Evolutionary conservation across 257 asterid species (phyloP), one percentile per base, ranked within the genome.

Genomic region (Penstemon eatonii): DNA sequence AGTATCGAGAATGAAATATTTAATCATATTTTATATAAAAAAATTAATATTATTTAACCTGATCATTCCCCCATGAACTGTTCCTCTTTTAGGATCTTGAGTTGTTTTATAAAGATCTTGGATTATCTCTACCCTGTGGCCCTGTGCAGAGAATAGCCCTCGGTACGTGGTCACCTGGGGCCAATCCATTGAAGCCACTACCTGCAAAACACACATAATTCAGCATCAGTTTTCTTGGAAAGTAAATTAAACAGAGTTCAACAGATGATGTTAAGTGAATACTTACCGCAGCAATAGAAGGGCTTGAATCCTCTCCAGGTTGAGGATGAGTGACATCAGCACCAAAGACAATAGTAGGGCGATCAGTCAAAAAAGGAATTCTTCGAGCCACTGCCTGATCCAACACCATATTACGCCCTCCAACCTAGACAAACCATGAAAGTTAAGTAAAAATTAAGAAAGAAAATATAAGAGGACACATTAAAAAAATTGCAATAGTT

Each of bases 101-200:
- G 18, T 67, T 44, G 2, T 19, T 0, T 7, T 71, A 46, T 72
- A 90, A 0, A 93, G 87, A 73, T 88, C 97, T 46, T 80, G 82
- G 37, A 93, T 88, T 0, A 90, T 93, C 47, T 93, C 96, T 12
- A 74, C 74, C 63, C 94, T 72, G 63, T 81, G 97, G 5, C 40
- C 41, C 71, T 93, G 98, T 3, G 95, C 87, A 81, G 98, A 93
- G 57, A 93, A 90, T 38, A 88, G 77, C 0, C 85, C 90, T 69
- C 92, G 79, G 60, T 86, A 93, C 71, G 79, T 90, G 0, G 97
- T 84, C 2, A 88, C 90, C 51, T 86, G 83, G 2, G 97, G 96
- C 97, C 98, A 93, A 72, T 90, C 96, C 92, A 90, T 83, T 18
- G 97, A 93, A 19, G 92, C 98, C 13, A 93, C 98, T 54, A 93